Conservation (phyloP, 345 rosid genomes). For the Lenwebbia sp. region DNA sequence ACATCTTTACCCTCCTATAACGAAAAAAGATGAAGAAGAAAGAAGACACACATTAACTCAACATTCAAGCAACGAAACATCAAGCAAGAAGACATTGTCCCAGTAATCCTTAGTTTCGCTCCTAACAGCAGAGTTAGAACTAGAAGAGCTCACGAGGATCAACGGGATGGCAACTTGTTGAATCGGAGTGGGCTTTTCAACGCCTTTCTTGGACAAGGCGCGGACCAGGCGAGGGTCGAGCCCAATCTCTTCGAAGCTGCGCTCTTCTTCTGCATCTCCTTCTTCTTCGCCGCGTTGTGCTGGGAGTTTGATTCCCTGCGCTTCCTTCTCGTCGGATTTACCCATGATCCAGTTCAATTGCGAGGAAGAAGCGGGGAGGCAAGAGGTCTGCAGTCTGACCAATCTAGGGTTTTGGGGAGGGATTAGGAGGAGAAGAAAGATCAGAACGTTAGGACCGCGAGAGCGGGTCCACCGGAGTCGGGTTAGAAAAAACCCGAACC, state of each 20-base stretch:
- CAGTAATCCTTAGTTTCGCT: not conserved
- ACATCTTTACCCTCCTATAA: conserved; percentile 83
- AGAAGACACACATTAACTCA: not conserved
- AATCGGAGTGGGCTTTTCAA: conserved; percentile 67
- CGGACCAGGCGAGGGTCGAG: conserved; percentile 70
- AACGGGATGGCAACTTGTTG: conserved; percentile 59
- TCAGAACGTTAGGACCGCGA: not conserved
- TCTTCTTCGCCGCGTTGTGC: not conserved
- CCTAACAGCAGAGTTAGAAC: not conserved
- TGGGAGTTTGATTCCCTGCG: not conserved
- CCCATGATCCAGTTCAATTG: not conserved
- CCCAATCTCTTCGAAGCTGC: conserved; percentile 66
- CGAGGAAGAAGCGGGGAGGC: not conserved
- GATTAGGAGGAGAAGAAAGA: not conserved
- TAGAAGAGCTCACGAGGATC: conserved; percentile 38
- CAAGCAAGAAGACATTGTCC: not conserved
- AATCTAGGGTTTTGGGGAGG: not conserved
- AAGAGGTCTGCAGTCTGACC: not conserved
- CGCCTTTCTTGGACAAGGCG: conserved; percentile 61
- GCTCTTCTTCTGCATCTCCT: conserved; percentile 19
- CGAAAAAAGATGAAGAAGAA: not conserved
- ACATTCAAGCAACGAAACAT: not conserved
- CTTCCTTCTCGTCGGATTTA: conserved; percentile 1
- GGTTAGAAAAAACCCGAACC: not conserved
- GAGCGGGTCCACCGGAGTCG: not conserved